Evolutionary conservation across 495 filamentous ascomycete species (phyloP).

Genomic region (Podospora bellae-mahoneyi): DNA sequence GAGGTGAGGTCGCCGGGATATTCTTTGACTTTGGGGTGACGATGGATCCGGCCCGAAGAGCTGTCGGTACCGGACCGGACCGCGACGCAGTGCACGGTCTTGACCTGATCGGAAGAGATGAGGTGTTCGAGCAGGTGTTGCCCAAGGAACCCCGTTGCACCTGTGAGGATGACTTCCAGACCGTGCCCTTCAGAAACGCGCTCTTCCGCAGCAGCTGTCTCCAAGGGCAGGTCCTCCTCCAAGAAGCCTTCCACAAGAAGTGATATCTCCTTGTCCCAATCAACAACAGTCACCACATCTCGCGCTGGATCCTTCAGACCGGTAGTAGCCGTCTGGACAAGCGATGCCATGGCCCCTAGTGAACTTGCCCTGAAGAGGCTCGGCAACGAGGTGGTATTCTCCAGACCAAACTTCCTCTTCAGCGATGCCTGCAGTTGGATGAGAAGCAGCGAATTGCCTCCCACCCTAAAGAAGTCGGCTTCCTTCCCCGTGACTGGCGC

Average conservation of each 20-base stretch:
- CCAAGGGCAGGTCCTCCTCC: not conserved
- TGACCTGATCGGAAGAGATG: not conserved
- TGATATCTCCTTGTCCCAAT: not conserved
- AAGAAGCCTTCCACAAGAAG: not conserved
- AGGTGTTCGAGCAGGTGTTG: not conserved
- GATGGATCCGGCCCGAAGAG: too few relatives aligned
- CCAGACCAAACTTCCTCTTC: not conserved
- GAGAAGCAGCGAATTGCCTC: not conserved
- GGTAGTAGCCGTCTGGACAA: not conserved
- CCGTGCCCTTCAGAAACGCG: not conserved
- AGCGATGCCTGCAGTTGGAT: not conserved
- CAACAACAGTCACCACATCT: not conserved
- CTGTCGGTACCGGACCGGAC: not conserved
- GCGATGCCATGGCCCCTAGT: not conserved
- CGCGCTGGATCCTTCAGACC: too few relatives aligned
- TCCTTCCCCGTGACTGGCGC: not conserved
- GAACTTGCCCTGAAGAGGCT: not conserved
- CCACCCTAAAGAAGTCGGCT: not conserved
- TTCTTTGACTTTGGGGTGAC: not conserved
- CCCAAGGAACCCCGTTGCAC: not conserved
- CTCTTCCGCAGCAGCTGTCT: not conserved
- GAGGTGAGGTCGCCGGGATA: not conserved
- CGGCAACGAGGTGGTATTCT: not conserved
- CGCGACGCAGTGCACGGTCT: not conserved
- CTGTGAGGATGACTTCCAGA: conserved; percentile 1